Conservation (phyloP, 768 basidiomycete species). For the Collybia nuda region DNA sequence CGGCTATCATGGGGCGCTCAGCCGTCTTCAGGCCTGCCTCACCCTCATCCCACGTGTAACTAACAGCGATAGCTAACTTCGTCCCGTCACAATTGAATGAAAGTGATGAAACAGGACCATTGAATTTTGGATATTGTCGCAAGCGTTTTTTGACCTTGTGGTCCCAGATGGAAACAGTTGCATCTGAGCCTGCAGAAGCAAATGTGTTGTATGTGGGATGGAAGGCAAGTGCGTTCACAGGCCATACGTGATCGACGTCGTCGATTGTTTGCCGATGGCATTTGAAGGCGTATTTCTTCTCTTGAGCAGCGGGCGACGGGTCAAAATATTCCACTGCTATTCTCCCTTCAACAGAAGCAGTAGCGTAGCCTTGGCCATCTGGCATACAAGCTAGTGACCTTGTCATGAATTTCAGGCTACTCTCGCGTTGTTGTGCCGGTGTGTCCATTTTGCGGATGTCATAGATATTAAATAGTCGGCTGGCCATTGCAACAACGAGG, state of each 20-base stretch:
- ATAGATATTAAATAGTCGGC: slow-evolving; percentile 86
- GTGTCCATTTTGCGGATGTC: slow-evolving; percentile 77
- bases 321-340: slow-evolving; percentile 99
- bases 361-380: slow-evolving; percentile 92
- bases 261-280: slow-evolving; percentile 91
- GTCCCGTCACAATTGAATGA: slow-evolving; percentile 84
- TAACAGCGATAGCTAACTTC: slow-evolving; percentile 78
- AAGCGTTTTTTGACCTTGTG: slow-evolving; percentile 95
- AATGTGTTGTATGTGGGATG: slow-evolving; percentile 94
- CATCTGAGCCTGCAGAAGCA: slow-evolving; percentile 93
- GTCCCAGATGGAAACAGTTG: slow-evolving; percentile 95
- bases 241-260: slow-evolving; percentile 94
- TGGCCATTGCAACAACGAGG: slow-evolving; percentile 92
- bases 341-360: slow-evolving; percentile 90
- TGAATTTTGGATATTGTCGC: slow-evolving; percentile 84
- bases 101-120: slow-evolving; percentile 71
- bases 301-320: slow-evolving; percentile 71
- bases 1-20: slow-evolving; percentile 57
- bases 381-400: slow-evolving; percentile 89
- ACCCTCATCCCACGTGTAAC: slow-evolving; percentile 91
- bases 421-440: slow-evolving; percentile 82
- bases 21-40: slow-evolving; percentile 69
- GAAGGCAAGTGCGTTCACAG: slow-evolving; percentile 93
- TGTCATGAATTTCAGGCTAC: slow-evolving; percentile 95
- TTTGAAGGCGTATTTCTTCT: slow-evolving; percentile 93